These are phyloP conservation scores for Fagus crenata DNA, from an alignment of 306 rosid genomes.

Conservation along the genomic window DNA sequence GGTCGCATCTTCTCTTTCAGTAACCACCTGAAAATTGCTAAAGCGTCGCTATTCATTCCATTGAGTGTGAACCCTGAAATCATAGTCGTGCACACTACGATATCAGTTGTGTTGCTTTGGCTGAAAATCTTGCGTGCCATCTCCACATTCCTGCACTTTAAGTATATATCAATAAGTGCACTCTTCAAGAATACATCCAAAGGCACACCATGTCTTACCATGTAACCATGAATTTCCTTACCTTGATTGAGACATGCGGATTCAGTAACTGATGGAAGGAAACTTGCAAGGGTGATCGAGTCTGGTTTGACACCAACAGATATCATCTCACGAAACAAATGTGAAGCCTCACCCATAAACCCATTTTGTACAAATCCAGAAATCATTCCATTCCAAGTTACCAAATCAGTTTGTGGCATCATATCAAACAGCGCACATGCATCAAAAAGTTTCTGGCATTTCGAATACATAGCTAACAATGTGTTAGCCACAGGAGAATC, in stretches of 20 bases:
- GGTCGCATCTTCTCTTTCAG: conserved; percentile 57
- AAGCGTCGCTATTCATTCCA: conserved; percentile 57
- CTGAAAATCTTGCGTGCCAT: conserved; percentile 52
- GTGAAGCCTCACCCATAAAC: conserved; percentile 47
- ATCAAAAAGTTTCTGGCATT: conserved; percentile 48
- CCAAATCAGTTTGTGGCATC: conserved; percentile 54
- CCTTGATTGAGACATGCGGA: conserved; percentile 47
- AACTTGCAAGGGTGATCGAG: conserved; percentile 62
- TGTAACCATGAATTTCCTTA: conserved; percentile 68
- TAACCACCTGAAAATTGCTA: conserved; percentile 59
- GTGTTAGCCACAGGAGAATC: conserved; percentile 64
- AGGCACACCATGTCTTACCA: conserved; percentile 48
- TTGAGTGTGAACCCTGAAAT: conserved; percentile 70
- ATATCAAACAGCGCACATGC: conserved; percentile 52
- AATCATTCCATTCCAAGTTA: conserved; percentile 74
- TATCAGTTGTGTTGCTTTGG: conserved; percentile 48
- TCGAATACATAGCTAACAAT: conserved; percentile 60
- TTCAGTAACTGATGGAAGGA: conserved; percentile 63
- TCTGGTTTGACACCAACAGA: conserved; percentile 61
- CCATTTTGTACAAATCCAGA: conserved; percentile 74
- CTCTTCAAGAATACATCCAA: conserved; percentile 69
- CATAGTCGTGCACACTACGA: conserved; percentile 68
- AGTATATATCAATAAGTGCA: conserved; percentile 63
- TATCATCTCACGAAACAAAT: conserved; percentile 56
- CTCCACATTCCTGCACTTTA: conserved; percentile 58